Evolutionary conservation across 768 basidiomycete genomes (phyloP), one percentile per base, ranked within the genome.

Genomic region (Rhizopogon rudus): DNA sequence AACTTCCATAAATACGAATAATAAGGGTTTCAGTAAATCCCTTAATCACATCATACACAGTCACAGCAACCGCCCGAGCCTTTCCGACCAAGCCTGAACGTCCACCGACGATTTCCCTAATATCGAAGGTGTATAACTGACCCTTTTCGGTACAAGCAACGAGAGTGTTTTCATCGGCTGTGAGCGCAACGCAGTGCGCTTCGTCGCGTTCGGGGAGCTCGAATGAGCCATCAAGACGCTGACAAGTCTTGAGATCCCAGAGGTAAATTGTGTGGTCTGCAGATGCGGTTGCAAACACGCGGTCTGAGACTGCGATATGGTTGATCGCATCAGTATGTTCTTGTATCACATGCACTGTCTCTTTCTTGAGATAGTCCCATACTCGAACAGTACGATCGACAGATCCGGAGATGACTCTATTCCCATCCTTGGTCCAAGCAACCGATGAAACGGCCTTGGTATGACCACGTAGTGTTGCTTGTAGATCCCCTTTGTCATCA

Each of bases 381-480:
- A 52, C 41, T 31, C 51, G 42, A 42, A 45, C 29, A 29, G 41
- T 52, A 6, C 22, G 4, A 16, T 52, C 42, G n/a, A 17, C 12
- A 17, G 51, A 52, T 13, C 51, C 51, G 5, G 40, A 42, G 6
- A 52, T 52, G 28, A 45, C 2, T 14, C 14, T 20, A 45, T 7
- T 65, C 64, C 5, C 9, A 52, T 45, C 41, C 22, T 29, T 40
- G 5, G 28, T 42, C 40, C 33, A 52, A 44, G 16, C 42, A 20
- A 52, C 51, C 16, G 51, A 52, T 13, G 42, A 52, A 13, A 52
- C 41, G 1, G 17, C 1, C 17, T 22, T 20, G 2, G 28, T 31
- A 8, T 52, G 51, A 8, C 40, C 51, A n/a, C 10, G 0, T n/a
- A 46, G 29, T n/a, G 44, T 46, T 31, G 9, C n/a, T 17, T 46